These are phyloP conservation scores for Anaeromyces robustus DNA, from an alignment of 192 early-diverging fungal genomes.

Conservation along the genomic window DNA sequence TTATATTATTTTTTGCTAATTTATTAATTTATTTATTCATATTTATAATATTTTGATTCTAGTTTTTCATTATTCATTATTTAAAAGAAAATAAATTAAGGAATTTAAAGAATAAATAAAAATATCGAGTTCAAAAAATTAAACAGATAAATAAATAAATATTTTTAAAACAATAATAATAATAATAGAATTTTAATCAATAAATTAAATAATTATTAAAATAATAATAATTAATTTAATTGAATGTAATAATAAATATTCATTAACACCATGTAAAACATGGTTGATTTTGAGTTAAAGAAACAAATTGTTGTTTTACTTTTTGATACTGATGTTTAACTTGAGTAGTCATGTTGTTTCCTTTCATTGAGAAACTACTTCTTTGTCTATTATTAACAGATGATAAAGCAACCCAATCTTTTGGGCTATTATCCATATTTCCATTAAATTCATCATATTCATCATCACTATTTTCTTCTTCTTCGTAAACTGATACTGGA, in stretches of 20 bases:
- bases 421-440: not conserved
- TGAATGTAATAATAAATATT: not conserved
- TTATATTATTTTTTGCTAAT: no score
- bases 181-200: no score
- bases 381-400: not conserved
- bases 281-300: not conserved
- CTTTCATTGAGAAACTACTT: not conserved
- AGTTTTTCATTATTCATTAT: no score
- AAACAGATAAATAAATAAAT: not conserved
- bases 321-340: not conserved
- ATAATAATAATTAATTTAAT: no score
- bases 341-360: not conserved
- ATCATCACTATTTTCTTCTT: constrained; percentile 3
- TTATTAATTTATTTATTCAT: no score
- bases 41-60: no score
- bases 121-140: no score
- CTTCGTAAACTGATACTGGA: constrained; percentile 30
- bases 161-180: not conserved
- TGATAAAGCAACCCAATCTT: not conserved
- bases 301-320: not conserved
- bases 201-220: no score
- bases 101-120: no score
- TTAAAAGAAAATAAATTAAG: no score
- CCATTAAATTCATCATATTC: not conserved
- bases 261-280: not conserved